Conservation (phyloP, 495 filamentous ascomycete species). For the Penicillium paradoxum region DNA sequence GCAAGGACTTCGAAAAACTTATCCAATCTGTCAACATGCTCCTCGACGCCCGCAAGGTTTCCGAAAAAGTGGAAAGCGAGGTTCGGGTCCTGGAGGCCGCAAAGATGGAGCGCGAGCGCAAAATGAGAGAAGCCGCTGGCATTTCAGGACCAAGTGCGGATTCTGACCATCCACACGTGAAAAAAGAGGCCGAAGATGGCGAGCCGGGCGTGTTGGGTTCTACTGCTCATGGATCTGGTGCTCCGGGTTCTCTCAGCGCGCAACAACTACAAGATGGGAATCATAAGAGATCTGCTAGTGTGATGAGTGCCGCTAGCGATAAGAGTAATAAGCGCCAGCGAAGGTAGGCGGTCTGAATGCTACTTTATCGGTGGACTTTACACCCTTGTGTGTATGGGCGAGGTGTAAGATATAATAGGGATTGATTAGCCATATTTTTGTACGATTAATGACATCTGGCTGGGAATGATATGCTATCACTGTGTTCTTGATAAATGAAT, state of each 20-base stretch:
- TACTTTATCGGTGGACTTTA: neutral
- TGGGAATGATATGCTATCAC: constrained; percentile 15
- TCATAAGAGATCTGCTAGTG: constrained; percentile 73
- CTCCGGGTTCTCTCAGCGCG: neutral
- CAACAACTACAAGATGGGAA: constrained; percentile 20
- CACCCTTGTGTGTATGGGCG: neutral
- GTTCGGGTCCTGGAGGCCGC: constrained; percentile 63
- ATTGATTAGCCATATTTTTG: constrained; percentile 25
- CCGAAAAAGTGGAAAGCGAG: constrained; percentile 83
- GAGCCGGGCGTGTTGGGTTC: constrained; percentile 10
- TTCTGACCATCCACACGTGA: constrained; percentile 31
- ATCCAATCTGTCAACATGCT: constrained; percentile 67
- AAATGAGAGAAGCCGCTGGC: constrained; percentile 20
- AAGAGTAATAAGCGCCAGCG: constrained; percentile 68
- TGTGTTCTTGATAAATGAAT: neutral
- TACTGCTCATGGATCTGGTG: neutral
- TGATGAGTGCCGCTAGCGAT: constrained; percentile 61
- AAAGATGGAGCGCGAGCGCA: constrained; percentile 56
- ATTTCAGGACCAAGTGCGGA: constrained; percentile 12
- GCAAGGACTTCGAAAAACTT: constrained; percentile 74
- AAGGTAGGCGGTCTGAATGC: constrained; percentile 43
- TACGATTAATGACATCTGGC: constrained; percentile 35
- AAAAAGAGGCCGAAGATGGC: constrained; percentile 35
- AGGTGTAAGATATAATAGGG: constrained; percentile 15
- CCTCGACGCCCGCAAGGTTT: constrained; percentile 75